Evolutionary conservation across 768 basidiomycete genomes (phyloP), one percentile per base, ranked within the genome.

Genomic region (Leccinum variicolor): DNA sequence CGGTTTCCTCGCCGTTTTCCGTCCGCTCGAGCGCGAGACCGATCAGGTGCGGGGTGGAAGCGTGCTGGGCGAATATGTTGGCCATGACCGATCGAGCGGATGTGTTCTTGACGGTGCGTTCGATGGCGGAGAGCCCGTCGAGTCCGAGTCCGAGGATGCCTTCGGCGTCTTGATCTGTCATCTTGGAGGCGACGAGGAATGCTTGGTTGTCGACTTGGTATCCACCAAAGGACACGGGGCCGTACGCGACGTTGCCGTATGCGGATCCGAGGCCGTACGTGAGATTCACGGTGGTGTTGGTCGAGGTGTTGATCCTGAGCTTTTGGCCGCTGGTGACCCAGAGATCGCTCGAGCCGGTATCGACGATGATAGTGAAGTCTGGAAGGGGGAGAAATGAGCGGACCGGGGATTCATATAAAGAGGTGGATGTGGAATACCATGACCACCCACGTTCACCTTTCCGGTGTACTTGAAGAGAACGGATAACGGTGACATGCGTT

Each of bases 21-120:
- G 79, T 70, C 4, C 79, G 75, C 6, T 76, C 69, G 15, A 81
- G 71, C 15, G 78, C 73, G 29, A 81, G 60, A 6, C 75, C 75
- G 58, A 81, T 65, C n/a, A 79, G 72, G 29, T 73, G 76, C 5
- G 78, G 73, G 0, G 67, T 58, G 10, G 61, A 54, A 1, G 74
- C 64, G 52, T 75, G 64, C 56, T 76, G 73, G 0, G 61, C 62
- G 55, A 76, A 79, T 31, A 81, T 65, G 62, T 77, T 81, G 13
- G 67, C 63, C 48, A 81, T 68, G 26, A 77, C 69, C 0, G 80
- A 72, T 6, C 52, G 69, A 2, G 57, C 25, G 0, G 60, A 57
- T 1, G 31, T 10, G 39, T 59, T 62, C 29, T 67, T 67, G 0
- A 49, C 36, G n/a, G 55, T 60, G 41, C 63, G 66, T 50, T 62